Base-by-base conservation (phyloP, 169 alveolate species). In the Eimeria zaria region DNA sequence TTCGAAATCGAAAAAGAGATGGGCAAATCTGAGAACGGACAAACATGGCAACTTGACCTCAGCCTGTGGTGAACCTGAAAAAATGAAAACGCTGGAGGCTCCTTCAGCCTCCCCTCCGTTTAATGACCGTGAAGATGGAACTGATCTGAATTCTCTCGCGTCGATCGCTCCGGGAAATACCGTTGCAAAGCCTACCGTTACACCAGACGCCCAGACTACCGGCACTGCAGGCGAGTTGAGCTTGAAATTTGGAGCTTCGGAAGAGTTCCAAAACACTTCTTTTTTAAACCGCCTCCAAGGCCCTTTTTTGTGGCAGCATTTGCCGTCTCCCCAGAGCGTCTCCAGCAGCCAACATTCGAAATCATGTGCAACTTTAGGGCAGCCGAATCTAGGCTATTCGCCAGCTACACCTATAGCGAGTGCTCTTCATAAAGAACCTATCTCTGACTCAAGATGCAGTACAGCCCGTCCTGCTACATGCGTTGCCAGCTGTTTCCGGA, bases 301-400 rank as follows among this genome's bases (percentile, higher is more conserved):
- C 88, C n/a, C 69, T 48, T 78, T 30, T n/a, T 8, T 58, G 18
- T 27, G 88, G 64, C 27, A 78, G 44, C 88, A 11, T 12, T 24
- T 78, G 88, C 46, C 48, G 67, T 78, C 88, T 39, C 88, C 88
- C 30, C 88, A n/a, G 88, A 51, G 88, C 46, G 12, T 9, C 64
- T 78, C 88, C 27, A 51, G 69, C 46, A 48, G 88, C 88, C 60
- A 78, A 22, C 88, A 8, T 48, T 51, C 64, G 46, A 51, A n/a
- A 18, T 46, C 88, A 2, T 78, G 0, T 27, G 88, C 30, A 27
- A 41, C 67, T 44, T 67, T 30, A 22, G 88, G 1, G 44, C 30
- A 46, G 51, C 60, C 67, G 41, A 24, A 78, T 14, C 8, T 44
- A 46, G 88, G 64, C 67, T 78, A 51, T 9, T 27, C 69, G 20